Conservation (phyloP, 2,329 filamentous ascomycete species). For the Fusarium sp. region DNA sequence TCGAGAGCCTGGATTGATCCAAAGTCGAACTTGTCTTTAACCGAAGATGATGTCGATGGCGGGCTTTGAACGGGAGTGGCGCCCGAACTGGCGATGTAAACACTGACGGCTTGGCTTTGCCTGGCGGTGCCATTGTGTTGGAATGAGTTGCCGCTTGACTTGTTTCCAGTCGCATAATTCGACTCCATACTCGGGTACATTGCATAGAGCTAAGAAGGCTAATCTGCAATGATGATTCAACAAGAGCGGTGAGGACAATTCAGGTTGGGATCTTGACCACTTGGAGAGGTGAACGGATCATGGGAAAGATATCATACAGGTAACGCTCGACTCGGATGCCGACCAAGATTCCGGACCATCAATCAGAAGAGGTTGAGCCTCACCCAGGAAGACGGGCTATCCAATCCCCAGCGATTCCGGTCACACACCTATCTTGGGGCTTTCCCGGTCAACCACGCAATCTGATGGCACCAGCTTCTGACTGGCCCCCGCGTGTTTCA, state of each 20-base stretch:
- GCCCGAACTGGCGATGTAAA: background rate
- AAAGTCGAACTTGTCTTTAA: background rate
- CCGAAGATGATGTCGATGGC: background rate
- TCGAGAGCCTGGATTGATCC: constrained; percentile 4
- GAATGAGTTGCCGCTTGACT: background rate
- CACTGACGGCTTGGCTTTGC: background rate
- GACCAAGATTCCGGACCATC: background rate
- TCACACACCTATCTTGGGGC: background rate
- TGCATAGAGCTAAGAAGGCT: background rate
- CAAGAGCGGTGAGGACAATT: background rate
- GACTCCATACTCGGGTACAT: background rate
- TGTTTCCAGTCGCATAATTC: background rate
- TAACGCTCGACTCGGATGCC: background rate
- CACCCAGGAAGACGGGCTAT: background rate
- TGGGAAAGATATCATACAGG: background rate
- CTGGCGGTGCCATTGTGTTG: constrained; percentile 6
- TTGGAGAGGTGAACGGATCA: background rate
- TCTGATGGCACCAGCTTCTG: background rate
- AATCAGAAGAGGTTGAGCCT: background rate
- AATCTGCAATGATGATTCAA: background rate
- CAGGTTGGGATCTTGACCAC: background rate
- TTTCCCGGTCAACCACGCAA: background rate
- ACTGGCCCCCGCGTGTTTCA: background rate
- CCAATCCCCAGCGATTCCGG: background rate
- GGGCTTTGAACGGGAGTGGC: background rate